Conservation (phyloP, 345 rosid species). For the Gossypium ekmanianum region DNA sequence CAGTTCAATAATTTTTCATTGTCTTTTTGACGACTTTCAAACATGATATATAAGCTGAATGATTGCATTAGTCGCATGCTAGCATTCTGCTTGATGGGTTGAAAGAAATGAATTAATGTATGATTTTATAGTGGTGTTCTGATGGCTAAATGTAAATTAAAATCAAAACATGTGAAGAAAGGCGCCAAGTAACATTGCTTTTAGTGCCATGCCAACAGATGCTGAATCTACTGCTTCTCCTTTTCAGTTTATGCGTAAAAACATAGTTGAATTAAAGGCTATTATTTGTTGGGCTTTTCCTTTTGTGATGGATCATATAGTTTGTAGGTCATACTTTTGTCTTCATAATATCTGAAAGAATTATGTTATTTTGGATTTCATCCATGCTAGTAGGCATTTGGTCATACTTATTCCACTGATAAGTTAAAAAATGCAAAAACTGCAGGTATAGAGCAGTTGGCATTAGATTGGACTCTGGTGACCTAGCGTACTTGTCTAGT, state of each 20-base stretch:
- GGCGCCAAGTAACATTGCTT: background rate
- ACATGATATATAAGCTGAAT: background rate
- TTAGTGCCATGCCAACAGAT: background rate
- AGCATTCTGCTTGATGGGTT: background rate
- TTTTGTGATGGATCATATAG: background rate
- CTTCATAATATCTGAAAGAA: background rate
- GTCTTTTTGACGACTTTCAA: background rate
- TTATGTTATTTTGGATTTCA: background rate
- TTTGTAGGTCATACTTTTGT: background rate
- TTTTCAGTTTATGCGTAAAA: background rate
- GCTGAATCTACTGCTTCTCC: background rate
- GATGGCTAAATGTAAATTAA: background rate
- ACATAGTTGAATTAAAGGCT: constrained; percentile 25
- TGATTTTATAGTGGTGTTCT: background rate
- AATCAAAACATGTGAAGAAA: background rate
- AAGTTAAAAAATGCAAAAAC: constrained; percentile 24
- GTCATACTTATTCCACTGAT: constrained; percentile 1
- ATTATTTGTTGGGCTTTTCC: background rate
- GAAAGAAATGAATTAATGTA: background rate
- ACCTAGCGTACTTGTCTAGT: constrained; percentile 80
- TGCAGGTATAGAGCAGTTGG: constrained; percentile 85
- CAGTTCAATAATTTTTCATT: background rate
- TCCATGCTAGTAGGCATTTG: background rate
- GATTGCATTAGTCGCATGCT: background rate
- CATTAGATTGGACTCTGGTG: constrained; percentile 95